Conservation (phyloP, 805 yeast genomes). For the Saccharomycopsis guyanensis region DNA sequence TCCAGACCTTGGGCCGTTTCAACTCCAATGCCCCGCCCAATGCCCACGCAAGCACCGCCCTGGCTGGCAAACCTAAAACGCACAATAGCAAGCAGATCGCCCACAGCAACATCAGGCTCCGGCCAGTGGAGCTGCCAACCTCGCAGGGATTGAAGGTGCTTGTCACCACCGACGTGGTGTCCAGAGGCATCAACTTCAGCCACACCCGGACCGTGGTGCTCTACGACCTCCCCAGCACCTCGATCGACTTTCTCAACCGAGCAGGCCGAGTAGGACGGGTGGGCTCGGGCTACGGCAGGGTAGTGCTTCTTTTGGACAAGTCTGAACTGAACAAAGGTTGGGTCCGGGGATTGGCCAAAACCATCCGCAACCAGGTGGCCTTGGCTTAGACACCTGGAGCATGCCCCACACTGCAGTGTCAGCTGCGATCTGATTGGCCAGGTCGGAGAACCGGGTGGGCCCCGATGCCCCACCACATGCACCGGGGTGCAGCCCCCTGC, state of each 20-base stretch:
- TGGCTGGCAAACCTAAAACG: background rate
- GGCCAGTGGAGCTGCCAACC: slow-evolving; percentile 24
- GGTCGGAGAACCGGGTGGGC: background rate
- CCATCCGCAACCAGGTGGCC: slow-evolving; percentile 38
- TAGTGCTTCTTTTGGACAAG: slow-evolving; percentile 67
- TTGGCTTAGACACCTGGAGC: slow-evolving; percentile 9
- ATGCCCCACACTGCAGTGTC: background rate
- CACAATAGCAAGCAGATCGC: background rate
- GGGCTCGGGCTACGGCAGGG: slow-evolving; percentile 76
- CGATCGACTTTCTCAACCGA: slow-evolving; percentile 84
- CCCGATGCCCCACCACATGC: background rate
- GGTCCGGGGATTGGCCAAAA: slow-evolving; percentile 73
- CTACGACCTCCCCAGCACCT: slow-evolving; percentile 76
- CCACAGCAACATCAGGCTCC: slow-evolving; percentile 13
- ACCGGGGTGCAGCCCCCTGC: background rate
- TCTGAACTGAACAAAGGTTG: slow-evolving; percentile 58
- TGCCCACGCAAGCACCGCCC: slow-evolving; percentile 15
- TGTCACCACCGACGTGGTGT: slow-evolving; percentile 80
- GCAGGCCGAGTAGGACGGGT: slow-evolving; percentile 93
- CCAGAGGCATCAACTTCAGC: slow-evolving; percentile 83
- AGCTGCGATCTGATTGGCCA: background rate
- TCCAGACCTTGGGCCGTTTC: slow-evolving; percentile 21
- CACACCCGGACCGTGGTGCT: slow-evolving; percentile 75
- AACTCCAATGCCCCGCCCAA: slow-evolving; percentile 9
- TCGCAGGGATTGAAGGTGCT: slow-evolving; percentile 54